phyloP scores from a whole-genome alignment of 768 basidiomycete genomes.

The Lactarius trivialis region DNA sequence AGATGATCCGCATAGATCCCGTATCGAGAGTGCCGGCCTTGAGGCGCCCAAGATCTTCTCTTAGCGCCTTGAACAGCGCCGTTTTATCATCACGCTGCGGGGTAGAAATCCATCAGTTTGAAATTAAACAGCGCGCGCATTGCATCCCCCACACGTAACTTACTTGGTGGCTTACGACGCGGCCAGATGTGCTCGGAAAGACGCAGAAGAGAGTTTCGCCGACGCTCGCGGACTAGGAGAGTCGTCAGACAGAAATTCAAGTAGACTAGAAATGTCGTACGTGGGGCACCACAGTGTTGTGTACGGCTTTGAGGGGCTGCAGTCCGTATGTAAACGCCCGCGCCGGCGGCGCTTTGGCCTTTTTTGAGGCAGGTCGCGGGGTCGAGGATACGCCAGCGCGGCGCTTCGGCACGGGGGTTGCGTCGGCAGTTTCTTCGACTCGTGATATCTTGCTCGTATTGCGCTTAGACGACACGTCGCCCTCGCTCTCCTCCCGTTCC shows the following conservation, averaged over 20 bases:
- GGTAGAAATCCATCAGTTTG: background rate
- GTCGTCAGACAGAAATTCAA: background rate
- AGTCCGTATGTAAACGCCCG: slow-evolving; percentile 34
- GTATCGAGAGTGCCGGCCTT: slow-evolving; percentile 11
- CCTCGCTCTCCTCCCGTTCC: background rate
- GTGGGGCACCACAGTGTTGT: slow-evolving; percentile 25
- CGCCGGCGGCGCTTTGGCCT: slow-evolving; percentile 10
- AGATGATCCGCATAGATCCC: slow-evolving; percentile 1
- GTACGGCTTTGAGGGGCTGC: slow-evolving; percentile 45
- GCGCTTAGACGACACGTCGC: background rate
- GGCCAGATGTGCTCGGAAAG: slow-evolving; percentile 69
- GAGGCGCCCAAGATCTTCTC: background rate
- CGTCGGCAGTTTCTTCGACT: background rate
- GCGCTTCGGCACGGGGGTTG: background rate
- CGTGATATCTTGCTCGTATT: too few relatives aligned
- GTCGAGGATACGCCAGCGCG: background rate
- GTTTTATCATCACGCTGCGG: slow-evolving; percentile 17
- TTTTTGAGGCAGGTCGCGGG: background rate
- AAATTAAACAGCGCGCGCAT: background rate
- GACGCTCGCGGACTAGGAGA: slow-evolving; percentile 6
- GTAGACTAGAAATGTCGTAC: background rate
- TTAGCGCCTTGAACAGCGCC: slow-evolving; percentile 6
- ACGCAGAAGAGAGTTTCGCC: slow-evolving; percentile 68
- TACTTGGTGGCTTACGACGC: slow-evolving; percentile 71
- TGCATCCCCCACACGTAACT: slow-evolving; percentile 19